These are phyloP conservation scores for Hanseniaspora uvarum DNA, from an alignment of 1,139 yeast genomes.

Conservation along the genomic window DNA sequence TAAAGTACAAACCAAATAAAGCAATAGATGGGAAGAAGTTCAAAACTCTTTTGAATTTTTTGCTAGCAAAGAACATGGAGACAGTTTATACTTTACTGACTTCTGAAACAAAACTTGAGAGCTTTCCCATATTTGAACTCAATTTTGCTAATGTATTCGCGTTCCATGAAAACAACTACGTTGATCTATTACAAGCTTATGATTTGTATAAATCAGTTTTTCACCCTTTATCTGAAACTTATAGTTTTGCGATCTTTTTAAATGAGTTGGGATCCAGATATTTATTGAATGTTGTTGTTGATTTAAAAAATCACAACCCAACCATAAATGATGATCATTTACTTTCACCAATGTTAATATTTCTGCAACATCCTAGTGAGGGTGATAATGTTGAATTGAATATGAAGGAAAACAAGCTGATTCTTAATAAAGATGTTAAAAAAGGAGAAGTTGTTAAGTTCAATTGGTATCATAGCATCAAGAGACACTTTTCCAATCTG, in stretches of 20 bases:
- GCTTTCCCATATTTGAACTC: background rate
- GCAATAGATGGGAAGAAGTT: conserved; percentile 10
- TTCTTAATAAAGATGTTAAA: background rate
- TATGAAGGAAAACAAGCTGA: conserved; percentile 1
- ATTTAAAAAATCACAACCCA: background rate
- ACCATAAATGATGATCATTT: background rate
- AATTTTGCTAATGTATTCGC: background rate
- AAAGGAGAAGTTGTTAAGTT: background rate
- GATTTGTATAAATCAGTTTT: background rate
- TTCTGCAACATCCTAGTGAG: background rate
- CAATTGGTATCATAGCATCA: background rate
- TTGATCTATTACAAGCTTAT: background rate
- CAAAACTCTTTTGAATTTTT: conserved; percentile 23
- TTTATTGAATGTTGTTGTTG: background rate
- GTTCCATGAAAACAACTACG: background rate
- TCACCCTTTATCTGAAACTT: background rate
- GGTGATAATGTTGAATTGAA: background rate
- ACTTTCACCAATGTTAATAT: background rate
- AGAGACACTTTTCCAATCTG: background rate
- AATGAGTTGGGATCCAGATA: background rate
- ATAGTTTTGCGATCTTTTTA: background rate
- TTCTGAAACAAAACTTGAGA: background rate
- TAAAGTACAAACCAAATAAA: conserved; percentile 15
- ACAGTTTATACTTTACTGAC: conserved; percentile 15
- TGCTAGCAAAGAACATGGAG: conserved; percentile 40